phyloP scores from a whole-genome alignment of 345 rosid species.

The Nephelium lappaceum region DNA sequence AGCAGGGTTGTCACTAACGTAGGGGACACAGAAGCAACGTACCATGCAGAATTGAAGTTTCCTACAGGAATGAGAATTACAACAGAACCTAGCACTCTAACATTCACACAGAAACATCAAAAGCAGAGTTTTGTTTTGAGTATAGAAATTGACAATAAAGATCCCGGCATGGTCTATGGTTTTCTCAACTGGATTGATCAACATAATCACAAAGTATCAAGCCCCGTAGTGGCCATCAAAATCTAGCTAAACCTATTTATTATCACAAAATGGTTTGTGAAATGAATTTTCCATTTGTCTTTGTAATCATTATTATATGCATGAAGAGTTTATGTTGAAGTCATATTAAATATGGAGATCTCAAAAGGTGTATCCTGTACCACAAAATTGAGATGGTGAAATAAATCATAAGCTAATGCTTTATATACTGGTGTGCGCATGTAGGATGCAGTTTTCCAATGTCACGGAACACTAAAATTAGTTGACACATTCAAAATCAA shows the following conservation, averaged over 20 bases:
- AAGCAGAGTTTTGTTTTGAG: slow-evolving; percentile 14
- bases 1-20: slow-evolving; percentile 30
- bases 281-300: background rate
- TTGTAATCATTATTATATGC: background rate
- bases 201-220: slow-evolving; percentile 30
- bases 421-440: background rate
- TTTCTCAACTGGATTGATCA: slow-evolving; percentile 47
- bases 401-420: background rate
- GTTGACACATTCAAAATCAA: background rate
- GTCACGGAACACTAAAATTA: too few relatives aligned
- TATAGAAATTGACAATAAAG: slow-evolving; percentile 14
- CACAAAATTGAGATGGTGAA: background rate
- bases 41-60: slow-evolving; percentile 6
- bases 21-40: slow-evolving; percentile 28
- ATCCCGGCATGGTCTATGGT: slow-evolving; percentile 16
- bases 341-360: background rate
- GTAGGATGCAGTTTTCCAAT: background rate
- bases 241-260: background rate
- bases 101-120: slow-evolving; percentile 18
- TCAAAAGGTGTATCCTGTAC: background rate
- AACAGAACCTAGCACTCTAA: slow-evolving; percentile 21
- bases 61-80: slow-evolving; percentile 22
- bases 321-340: background rate
- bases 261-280: background rate
- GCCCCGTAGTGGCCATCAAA: slow-evolving; percentile 41